Evolutionary conservation across 805 yeast genomes (phyloP).

Genomic region (Candida broadrunensis): DNA sequence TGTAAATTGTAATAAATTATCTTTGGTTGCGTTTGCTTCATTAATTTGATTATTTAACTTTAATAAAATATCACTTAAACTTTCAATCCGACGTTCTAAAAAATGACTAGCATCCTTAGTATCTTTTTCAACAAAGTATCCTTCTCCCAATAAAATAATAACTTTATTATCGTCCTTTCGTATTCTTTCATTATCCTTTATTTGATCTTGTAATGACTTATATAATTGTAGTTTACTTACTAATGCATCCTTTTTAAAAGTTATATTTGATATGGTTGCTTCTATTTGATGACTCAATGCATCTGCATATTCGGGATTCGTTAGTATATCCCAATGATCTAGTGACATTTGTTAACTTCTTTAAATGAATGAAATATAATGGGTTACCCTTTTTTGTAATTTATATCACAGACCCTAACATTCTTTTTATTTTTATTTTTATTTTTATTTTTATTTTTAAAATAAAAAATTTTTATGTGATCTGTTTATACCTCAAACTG

Average conservation of each 20-base stretch:
- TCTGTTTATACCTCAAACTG: too few relatives aligned
- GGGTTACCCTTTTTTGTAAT: too few relatives aligned
- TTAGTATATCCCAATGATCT: not conserved
- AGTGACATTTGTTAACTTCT: too few relatives aligned
- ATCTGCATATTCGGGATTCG: not conserved
- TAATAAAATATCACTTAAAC: constrained; percentile 33
- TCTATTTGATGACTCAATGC: constrained; percentile 1
- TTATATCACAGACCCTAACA: too few relatives aligned
- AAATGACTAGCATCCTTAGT: constrained; percentile 25
- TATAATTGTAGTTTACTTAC: constrained; percentile 3
- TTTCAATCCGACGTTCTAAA: constrained; percentile 21
- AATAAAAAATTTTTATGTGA: too few relatives aligned
- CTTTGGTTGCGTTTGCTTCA: constrained; percentile 33
- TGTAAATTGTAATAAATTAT: constrained; percentile 19
- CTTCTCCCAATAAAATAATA: constrained; percentile 37
- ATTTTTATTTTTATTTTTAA: too few relatives aligned
- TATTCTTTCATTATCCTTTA: not conserved
- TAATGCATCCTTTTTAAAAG: constrained; percentile 5
- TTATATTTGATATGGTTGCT: constrained; percentile 1
- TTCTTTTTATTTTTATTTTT: too few relatives aligned
- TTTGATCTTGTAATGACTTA: not conserved
- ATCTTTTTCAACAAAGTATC: constrained; percentile 35
- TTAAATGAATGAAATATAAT: too few relatives aligned
- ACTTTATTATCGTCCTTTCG: constrained; percentile 6
- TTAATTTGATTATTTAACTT: constrained; percentile 38